Percentiles rank a stretch among this genome's conserved stretches.
These are phyloP conservation scores for Haemoproteus tartakovskyi DNA, from an alignment of 169 alveolate species.

Conservation along the genomic window DNA sequence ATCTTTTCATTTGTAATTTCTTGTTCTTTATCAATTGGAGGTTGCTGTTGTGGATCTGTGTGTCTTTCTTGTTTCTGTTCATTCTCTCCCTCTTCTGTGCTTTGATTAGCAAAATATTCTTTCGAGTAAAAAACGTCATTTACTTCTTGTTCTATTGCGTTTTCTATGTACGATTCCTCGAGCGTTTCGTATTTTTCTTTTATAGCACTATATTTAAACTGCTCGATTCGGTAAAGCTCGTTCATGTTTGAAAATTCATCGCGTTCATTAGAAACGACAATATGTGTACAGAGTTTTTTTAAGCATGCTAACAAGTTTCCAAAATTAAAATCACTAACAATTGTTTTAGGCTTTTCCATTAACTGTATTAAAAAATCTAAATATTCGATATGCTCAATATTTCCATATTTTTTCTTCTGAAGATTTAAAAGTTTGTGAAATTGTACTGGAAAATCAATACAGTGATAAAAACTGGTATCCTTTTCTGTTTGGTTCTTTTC, in stretches of 20 bases:
- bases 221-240: constrained; percentile 47
- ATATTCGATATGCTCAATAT: constrained; percentile 12
- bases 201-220: constrained; percentile 18
- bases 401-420: not conserved
- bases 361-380: constrained; percentile 14
- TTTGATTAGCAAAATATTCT: not conserved
- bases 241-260: constrained; percentile 15
- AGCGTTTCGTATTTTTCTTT: constrained; percentile 10
- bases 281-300: constrained; percentile 21
- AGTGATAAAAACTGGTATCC: constrained; percentile 1
- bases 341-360: constrained; percentile 14
- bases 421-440: constrained; percentile 29
- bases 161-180: not conserved
- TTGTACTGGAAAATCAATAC: constrained; percentile 31
- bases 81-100: not conserved
- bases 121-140: constrained; percentile 33
- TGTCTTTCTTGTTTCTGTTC: constrained; percentile 7
- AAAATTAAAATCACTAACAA: constrained; percentile 32
- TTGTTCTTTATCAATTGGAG: not conserved
- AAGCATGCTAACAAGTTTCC: constrained; percentile 10
- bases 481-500: not conserved
- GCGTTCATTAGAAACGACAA: constrained; percentile 19
- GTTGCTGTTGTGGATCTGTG: not conserved
- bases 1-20: not conserved
- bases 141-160: constrained; percentile 19